Evolutionary conservation across 2,329 filamentous ascomycete species (phyloP).

Genomic region (Reticulascus tulasneorum): DNA sequence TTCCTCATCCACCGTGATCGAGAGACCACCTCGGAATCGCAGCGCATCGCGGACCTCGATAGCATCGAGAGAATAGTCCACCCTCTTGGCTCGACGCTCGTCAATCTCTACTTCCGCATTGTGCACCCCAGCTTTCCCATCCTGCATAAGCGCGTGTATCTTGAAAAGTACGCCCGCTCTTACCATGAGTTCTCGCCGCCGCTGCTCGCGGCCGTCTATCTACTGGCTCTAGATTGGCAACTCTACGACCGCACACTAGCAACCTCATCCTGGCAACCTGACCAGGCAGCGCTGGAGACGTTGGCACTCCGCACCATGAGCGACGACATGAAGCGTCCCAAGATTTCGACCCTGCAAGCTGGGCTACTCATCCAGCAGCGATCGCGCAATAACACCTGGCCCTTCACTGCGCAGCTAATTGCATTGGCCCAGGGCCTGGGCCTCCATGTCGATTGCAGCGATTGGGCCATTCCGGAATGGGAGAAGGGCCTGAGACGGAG

Average conservation of each 20-base stretch:
- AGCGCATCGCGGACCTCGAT: slow-evolving; percentile 36
- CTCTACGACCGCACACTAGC: slow-evolving; percentile 50
- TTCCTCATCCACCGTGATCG: slow-evolving; percentile 33
- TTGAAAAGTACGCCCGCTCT: slow-evolving; percentile 56
- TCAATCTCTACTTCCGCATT: slow-evolving; percentile 64
- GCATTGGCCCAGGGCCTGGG: slow-evolving; percentile 55
- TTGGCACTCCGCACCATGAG: slow-evolving; percentile 40
- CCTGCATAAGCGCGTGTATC: slow-evolving; percentile 56
- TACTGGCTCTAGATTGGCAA: slow-evolving; percentile 60
- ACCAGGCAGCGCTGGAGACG: slow-evolving; percentile 29
- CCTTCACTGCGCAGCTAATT: slow-evolving; percentile 50
- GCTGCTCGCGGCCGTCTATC: slow-evolving; percentile 56
- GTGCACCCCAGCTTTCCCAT: slow-evolving; percentile 57
- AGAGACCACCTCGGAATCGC: slow-evolving; percentile 31
- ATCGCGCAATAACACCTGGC: slow-evolving; percentile 41
- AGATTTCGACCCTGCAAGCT: slow-evolving; percentile 51
- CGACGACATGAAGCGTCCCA: slow-evolving; percentile 47
- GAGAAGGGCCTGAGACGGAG: slow-evolving; percentile 58
- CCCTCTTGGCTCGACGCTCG: slow-evolving; percentile 58
- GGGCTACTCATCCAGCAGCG: slow-evolving; percentile 50
- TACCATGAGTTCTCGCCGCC: slow-evolving; percentile 57
- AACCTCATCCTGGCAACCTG: slow-evolving; percentile 24
- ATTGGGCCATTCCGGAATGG: slow-evolving; percentile 61
- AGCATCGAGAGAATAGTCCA: slow-evolving; percentile 59
- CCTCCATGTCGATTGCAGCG: slow-evolving; percentile 56